Base-by-base conservation (phyloP, 2,329 filamentous ascomycete genomes). In the Fusarium nelsonii region DNA sequence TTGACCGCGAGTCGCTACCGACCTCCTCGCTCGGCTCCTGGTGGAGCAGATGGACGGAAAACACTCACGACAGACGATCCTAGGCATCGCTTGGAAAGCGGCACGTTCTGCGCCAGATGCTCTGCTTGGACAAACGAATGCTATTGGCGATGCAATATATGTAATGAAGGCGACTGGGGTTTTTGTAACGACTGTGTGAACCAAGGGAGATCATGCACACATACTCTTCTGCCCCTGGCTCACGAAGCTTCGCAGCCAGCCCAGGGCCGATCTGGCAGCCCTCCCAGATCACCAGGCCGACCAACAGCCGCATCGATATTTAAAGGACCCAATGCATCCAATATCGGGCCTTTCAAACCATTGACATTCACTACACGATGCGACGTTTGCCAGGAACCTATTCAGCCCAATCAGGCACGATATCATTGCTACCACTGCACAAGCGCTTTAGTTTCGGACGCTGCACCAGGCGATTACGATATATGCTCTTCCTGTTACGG, bases 131-230 rank as follows among this genome's bases (percentile, higher is more conserved):
- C 93, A 0, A 94, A 97, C 73, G 87, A 91, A 52, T 96, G 93
- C 79, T 97, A 92, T 79, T 98, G 94, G 95, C 90, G 92, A 66
- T 98, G 95, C 78, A 88, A 91, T 62, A 78, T 85, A 28, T 98
- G 95, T 80, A 97, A 97, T 73, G 90, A 96, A 66, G 95, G 93
- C 7, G 94, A 97, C 75, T 98, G 94, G 94, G 95, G 95, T 0
- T 97, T 93, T 77, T 98, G 95, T 80, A 93, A 94, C 73, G 82
- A 85, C 63, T 98, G 95, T 70, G 93, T 97, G 32, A 94, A 95
- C 62, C 89, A 91, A 77, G 94, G 93, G 16, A 85, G 86, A 63
- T 91, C 90, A 63, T 98, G 95, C 79, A 92, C 90, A 0, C 95
- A 98, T 75, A 85, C 91, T 8, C 84, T 98, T 1, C 82, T 97